Percentiles rank a stretch among this genome's conserved stretches.
Evolutionary conservation across 2,329 filamentous ascomycete genomes (phyloP).

Genomic region (Pseudomassariella vexata): DNA sequence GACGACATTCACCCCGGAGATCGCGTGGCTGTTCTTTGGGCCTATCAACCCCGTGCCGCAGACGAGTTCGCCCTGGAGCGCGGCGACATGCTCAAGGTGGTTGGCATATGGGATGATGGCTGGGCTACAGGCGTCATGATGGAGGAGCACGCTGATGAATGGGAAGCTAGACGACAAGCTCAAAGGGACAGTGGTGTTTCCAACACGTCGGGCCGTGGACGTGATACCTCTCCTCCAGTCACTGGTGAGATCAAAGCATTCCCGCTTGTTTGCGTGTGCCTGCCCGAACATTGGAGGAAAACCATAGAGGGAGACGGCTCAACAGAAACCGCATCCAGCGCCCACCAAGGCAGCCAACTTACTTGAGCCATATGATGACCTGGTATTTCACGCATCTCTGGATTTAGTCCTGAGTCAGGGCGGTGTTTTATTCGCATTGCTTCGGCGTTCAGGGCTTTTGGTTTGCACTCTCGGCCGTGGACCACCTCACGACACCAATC

Average conservation of each 20-base stretch:
- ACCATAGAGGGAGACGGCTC: constrained; percentile 87
- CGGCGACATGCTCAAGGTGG: constrained; percentile 95
- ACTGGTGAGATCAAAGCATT: constrained; percentile 93
- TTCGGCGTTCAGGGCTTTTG: constrained; percentile 29
- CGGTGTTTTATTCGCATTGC: constrained; percentile 25
- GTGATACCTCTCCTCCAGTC: constrained; percentile 56
- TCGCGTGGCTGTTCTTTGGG: constrained; percentile 87
- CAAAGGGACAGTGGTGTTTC: constrained; percentile 94
- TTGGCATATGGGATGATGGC: constrained; percentile 98
- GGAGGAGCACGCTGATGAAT: constrained; percentile 80
- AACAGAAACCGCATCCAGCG: constrained; percentile 53
- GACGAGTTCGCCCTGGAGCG: constrained; percentile 93
- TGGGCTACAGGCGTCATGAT: constrained; percentile 93
- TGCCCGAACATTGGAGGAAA: constrained; percentile 93
- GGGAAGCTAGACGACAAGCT: constrained; percentile 68
- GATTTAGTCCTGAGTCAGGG: constrained; percentile 14
- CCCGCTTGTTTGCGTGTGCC: constrained; percentile 90
- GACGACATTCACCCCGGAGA: constrained; percentile 93
- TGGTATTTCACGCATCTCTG: constrained; percentile 11
- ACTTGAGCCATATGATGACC: constrained; percentile 17
- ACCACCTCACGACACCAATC: constrained; percentile 1
- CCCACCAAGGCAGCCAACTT: constrained; percentile 16
- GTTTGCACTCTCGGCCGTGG: background rate
- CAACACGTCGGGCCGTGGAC: constrained; percentile 60
- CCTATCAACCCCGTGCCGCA: constrained; percentile 86